Evolutionary conservation across 2,329 filamentous ascomycete genomes (phyloP), one percentile per base, ranked within the genome.

Genomic region (Fusarium coffeatum): DNA sequence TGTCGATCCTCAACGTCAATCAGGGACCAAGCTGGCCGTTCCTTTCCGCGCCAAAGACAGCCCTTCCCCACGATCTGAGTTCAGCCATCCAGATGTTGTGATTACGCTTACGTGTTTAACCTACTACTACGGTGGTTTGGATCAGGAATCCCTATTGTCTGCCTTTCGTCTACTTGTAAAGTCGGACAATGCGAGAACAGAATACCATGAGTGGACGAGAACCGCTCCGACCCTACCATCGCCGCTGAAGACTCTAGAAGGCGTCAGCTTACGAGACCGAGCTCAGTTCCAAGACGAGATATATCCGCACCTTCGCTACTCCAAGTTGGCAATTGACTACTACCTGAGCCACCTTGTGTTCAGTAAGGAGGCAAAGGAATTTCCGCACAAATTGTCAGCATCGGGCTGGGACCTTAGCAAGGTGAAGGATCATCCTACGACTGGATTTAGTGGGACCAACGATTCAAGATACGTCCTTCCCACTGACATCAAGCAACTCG

Each of bases 391-490:
- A 64, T 76, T 93, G 0, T 87, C 89, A 34, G 85, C 88, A 0
- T 91, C 88, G 0, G 89, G 88, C 0, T 93, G 90, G 90, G 90
- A 93, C 68, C 37, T 84, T 3, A 9, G 9, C 32, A 37, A 37
- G 32, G 3, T 37, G 0, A 37, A 37, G 3, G 5, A 11, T 3
- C 16, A 37, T 11, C 32, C 16, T 6, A 91, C 89, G 0, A 92
- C 90, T 0, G 91, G 91, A 0, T 93, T 94, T 74, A 91, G 88
- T 10, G 91, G 91, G 0, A 93, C 91, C 0, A 93, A 92, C 46
- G 91, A 93, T 72, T 88, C 86, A 22, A 82, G 85, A 40, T 79
- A 78, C 0, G 81, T 91, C 34, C 77, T 93, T 0, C 91, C 91
- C 0, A 76, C 88, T n/a, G 88, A 83, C 0, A 87, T 93, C 22